These are phyloP conservation scores for Hirschfeldia incana DNA, from an alignment of 345 rosid species.

Conservation along the genomic window DNA sequence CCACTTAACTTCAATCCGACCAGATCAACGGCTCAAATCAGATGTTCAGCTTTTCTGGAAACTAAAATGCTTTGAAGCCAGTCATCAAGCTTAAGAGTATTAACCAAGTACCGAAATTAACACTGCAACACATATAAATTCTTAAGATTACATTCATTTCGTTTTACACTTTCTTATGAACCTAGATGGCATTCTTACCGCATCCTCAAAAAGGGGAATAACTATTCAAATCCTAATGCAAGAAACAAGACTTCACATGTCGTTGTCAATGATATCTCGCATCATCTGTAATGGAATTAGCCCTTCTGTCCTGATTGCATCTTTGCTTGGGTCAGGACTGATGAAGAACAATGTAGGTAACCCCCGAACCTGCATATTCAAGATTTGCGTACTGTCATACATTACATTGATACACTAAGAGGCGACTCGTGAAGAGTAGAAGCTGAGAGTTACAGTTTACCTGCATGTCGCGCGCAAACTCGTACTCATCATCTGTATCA, in stretches of 20 bases:
- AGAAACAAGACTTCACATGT: slow-evolving; percentile 54
- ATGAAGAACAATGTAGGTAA: slow-evolving; percentile 81
- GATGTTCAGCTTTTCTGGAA: background rate
- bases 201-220: background rate
- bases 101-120: background rate
- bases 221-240: slow-evolving; percentile 19
- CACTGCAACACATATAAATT: background rate
- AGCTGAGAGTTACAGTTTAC: slow-evolving; percentile 18
- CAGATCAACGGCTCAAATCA: background rate
- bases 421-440: background rate
- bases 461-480: slow-evolving; percentile 95
- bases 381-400: background rate
- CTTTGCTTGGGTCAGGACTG: slow-evolving; percentile 85
- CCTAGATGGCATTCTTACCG: background rate
- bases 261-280: slow-evolving; percentile 78
- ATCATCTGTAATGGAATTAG: slow-evolving; percentile 85
- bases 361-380: slow-evolving; percentile 73
- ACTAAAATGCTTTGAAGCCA: background rate
- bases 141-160: background rate
- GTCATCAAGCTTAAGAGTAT: background rate
- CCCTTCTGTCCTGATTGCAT: slow-evolving; percentile 88
- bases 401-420: background rate
- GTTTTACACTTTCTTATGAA: background rate
- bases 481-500: slow-evolving; percentile 86
- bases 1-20: background rate